Conservation (phyloP, 2,329 filamentous ascomycete species). For the Cylindrodendrum hubeiense region DNA sequence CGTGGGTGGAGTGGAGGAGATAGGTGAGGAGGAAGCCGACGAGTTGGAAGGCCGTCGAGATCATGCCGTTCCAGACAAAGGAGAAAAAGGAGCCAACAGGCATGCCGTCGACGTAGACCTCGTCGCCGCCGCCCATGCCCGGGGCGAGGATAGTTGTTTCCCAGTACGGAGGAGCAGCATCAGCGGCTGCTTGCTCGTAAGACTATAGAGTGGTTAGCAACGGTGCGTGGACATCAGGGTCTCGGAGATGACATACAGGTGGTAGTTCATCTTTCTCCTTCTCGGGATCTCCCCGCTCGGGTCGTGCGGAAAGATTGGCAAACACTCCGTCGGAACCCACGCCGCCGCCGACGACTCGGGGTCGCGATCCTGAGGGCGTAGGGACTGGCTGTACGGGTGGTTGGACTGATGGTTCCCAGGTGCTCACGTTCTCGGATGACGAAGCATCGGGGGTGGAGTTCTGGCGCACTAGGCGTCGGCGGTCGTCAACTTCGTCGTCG, state of each 20-base stretch:
- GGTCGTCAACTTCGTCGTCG: conserved; percentile 80
- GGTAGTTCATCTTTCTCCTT: conserved; percentile 89
- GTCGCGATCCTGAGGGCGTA: conserved; percentile 55
- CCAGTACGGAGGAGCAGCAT: conserved; percentile 97
- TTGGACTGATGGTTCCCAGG: conserved; percentile 29
- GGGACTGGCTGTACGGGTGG: conserved; percentile 30
- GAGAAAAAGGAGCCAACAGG: conserved; percentile 90
- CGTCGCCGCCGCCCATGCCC: conserved; percentile 88
- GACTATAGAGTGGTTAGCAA: conserved; percentile 72
- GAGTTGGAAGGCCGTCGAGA: conserved; percentile 96
- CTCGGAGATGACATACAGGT: conserved; percentile 74
- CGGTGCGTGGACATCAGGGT: background rate
- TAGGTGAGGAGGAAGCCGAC: conserved; percentile 98
- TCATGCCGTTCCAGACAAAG: conserved; percentile 94
- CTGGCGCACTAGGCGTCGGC: conserved; percentile 86
- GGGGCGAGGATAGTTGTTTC: conserved; percentile 98
- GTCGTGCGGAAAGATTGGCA: conserved; percentile 93
- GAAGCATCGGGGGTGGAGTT: conserved; percentile 53
- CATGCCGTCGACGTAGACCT: conserved; percentile 97
- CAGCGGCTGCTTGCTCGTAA: conserved; percentile 97
- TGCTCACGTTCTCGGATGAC: conserved; percentile 35
- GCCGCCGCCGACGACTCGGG: conserved; percentile 74
- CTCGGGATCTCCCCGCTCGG: conserved; percentile 81
- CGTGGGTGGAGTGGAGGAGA: conserved; percentile 96
- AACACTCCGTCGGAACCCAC: conserved; percentile 95